Base-by-base conservation (phyloP, 1,284 basidiomycete genomes). In the Entoloma clypeatum region DNA sequence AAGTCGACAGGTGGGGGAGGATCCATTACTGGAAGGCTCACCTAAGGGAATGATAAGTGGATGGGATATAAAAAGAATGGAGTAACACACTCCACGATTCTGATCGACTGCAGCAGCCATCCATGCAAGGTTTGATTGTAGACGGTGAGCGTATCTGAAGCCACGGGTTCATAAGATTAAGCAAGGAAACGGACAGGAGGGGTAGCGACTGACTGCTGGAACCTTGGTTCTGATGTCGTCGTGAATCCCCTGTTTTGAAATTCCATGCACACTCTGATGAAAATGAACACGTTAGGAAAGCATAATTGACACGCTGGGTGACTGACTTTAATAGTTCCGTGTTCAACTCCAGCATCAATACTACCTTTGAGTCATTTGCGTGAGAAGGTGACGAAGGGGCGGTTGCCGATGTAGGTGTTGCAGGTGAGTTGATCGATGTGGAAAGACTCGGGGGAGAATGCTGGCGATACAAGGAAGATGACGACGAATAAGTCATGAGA, bases 41-140 rank as follows among this genome's bases (percentile, higher is more conserved):
- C 59, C 31, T 48, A 11, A 28, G 29, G 33, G 30, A 7, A 24
- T 27, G 9, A 28, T 37, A 22, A 47, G 16, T 41, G 11, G 25
- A 26, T 19, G 10, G 28, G 9, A 32, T 14, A 14, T 3, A 1
- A 33, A 5, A 32, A 18, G 25, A 17, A 36, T 21, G 27, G 25
- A n/a, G n/a, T n/a, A 19, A 62, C 72, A 47, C 60, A 75, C 76
- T 29, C 63, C 63, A 56, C 68, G 69, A 34, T 57, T 65, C 19
- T 68, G 68, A 51, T 86, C 83, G 24, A 74, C 79, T 19, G 72
- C 74, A 14, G 74, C 69, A 34, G 81, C 80, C 45, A 86, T 62
- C 79, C 80, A 87, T 1, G 71, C 64, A 7, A 87, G 65, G 57
- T 86, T 86, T 19, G 75, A 69, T 52, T 85, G 76, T 28, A 86